Evolutionary conservation across 495 filamentous ascomycete species (phyloP), one percentile per base, ranked within the genome.

Genomic region (Penicillium nucicola): DNA sequence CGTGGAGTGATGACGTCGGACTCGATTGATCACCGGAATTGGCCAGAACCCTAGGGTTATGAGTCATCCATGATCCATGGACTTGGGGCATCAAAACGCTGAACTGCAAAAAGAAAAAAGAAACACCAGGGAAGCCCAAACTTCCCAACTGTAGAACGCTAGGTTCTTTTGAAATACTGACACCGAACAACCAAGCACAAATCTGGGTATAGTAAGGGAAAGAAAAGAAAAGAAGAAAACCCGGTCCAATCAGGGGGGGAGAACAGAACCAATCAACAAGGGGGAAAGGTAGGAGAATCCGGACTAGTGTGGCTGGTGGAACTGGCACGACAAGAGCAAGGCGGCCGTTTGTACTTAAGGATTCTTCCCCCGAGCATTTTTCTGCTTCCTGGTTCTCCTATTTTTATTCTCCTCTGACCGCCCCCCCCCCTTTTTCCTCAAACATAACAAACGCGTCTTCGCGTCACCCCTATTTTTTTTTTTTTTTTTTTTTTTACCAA

Each of bases 311-410:
- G 44, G 57, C 53, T 45, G 64, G 72, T 75, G 70, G 71, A 72
- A 69, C 67, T 72, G 58, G 60, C 62, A 62, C 60, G 61, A 65
- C 52, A 52, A 54, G 58, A 64, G 69, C 67, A 64, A 71, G 60
- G 59, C 62, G 66, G 58, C 57, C 65, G 62, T 67, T 69, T 65
- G 71, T 77, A 77, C 72, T 77, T 77, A 77, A 77, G 73, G 64
- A 72, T 72, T 74, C 69, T 70, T 71, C 67, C 70, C 69, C 69
- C 66, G 66, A 50, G 46, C 31, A 36, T 62, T 63, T 71, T 69
- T 70, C 64, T 70, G 66, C 56, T 59, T 60, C 56, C 56, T 65
- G 60, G 61, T 62, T 67, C 61, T 69, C 53, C 52, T 59, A 52
- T 47, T 61, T 58, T 53, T 59, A 58, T 56, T 56, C 44, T 56